Evolutionary conservation across 1,139 yeast genomes (phyloP).

Genomic region (Suhomyces maxii): DNA sequence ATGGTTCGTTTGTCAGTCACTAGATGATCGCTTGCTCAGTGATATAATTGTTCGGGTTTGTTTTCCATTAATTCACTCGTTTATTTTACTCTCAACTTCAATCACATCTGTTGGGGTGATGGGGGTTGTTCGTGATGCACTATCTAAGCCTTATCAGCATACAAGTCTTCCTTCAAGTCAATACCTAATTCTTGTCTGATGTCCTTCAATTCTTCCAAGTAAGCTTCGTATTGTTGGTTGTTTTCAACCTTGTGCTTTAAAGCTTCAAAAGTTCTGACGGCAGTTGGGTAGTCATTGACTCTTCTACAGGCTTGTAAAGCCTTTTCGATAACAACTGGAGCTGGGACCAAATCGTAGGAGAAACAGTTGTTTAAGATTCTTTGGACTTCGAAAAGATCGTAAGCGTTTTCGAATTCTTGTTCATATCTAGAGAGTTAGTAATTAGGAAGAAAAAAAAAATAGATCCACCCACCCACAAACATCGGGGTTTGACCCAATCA

Average conservation of each 20-base stretch:
- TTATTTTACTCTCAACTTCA: not conserved
- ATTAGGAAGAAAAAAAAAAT: not conserved
- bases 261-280: slow-evolving; percentile 95
- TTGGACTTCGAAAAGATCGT: slow-evolving; percentile 96
- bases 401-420: slow-evolving; percentile 96
- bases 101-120: not conserved
- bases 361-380: slow-evolving; percentile 88
- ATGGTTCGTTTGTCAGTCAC: too few relatives aligned
- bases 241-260: slow-evolving; percentile 94
- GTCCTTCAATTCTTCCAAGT: slow-evolving; percentile 90
- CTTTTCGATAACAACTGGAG: slow-evolving; percentile 93
- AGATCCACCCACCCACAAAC: not conserved
- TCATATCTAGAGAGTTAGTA: slow-evolving; percentile 60
- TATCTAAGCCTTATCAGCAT: slow-evolving; percentile 21
- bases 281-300: slow-evolving; percentile 98
- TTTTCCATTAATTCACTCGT: not conserved
- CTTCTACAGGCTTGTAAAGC: slow-evolving; percentile 98
- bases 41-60: too few relatives aligned
- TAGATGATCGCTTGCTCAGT: not conserved
- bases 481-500: too few relatives aligned
- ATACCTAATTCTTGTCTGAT: slow-evolving; percentile 91
- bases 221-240: slow-evolving; percentile 90
- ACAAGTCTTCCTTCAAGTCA: slow-evolving; percentile 91
- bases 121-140: not conserved
- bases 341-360: slow-evolving; percentile 97